Evolutionary conservation across 345 rosid species (phyloP), one percentile per base, ranked within the genome.

Genomic region (Raphanus raphanistrum): DNA sequence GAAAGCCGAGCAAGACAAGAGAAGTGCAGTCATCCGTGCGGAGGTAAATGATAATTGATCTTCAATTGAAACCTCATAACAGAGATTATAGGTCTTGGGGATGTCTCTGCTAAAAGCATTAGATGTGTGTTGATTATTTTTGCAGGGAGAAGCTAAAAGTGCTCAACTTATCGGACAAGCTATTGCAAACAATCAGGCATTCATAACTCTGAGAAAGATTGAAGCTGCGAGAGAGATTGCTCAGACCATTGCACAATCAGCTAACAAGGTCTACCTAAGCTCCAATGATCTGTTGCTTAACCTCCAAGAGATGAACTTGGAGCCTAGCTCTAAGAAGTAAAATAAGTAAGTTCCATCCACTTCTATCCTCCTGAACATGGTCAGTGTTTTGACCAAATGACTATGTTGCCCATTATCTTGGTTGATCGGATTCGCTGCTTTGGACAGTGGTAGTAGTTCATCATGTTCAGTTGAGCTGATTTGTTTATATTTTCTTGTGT

Each of bases 201-300:
- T 94, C 71, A 90, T 92, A 81, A 90, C 98, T 0, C 83, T 94
- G 71, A 89, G 98, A 82, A 90, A 85, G 84, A 94, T 94, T 12
- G 98, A 94, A 84, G 98, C 98, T 8, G 86, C 94, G 1, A 89
- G 98, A 86, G 98, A 94, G 77, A 94, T 92, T 21, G 95, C 98
- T 0, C 90, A 89, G 0, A 94, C 92, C 4, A 92, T 94, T 9
- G 59, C 98, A 4, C 77, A 77, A 58, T 87, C 97, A 5, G 80
- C 85, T 79, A 92, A 95, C 90, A 90, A 83, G 82, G 92, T 90
- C 29, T 95, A 81, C 86, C 81, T 94, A 45, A 83, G 85, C 68
- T 88, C 98, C 1, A 79, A 82, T 2, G 98, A 92, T 84, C 82
- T 94, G 80, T 81, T 94, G 79, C 90, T 94, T 74, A 90, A 89